A percentile compares a stretch with the other conserved stretches of the same genome.
Evolutionary conservation across 2,329 filamentous ascomycete genomes (phyloP).

Genomic region (Exophiala aquamarina): DNA sequence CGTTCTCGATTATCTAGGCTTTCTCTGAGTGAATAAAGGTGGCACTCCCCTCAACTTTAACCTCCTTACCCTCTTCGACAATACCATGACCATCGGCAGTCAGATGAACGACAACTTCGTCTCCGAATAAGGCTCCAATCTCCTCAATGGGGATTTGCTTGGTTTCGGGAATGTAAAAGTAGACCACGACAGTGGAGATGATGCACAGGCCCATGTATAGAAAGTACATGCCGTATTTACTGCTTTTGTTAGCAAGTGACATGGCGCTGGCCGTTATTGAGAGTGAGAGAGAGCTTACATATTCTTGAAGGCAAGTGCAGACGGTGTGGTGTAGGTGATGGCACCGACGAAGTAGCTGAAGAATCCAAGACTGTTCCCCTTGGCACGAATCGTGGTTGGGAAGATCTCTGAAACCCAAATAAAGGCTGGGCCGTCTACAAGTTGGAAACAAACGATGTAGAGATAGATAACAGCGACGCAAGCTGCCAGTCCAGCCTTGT

Average conservation of each 20-base stretch:
- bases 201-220: constrained; percentile 21
- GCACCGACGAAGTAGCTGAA: constrained; percentile 10
- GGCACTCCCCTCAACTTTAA: not conserved
- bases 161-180: constrained; percentile 31
- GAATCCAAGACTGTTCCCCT: constrained; percentile 11
- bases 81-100: constrained; percentile 16
- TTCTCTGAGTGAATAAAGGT: not conserved
- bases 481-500: constrained; percentile 34
- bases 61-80: constrained; percentile 9
- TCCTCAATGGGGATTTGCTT: constrained; percentile 35
- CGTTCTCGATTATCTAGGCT: not conserved
- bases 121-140: constrained; percentile 37
- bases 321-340: constrained; percentile 8
- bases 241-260: not conserved
- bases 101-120: constrained; percentile 17
- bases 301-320: constrained; percentile 6
- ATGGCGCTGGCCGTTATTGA: not conserved
- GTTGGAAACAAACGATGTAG: constrained; percentile 37
- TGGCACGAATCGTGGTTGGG: constrained; percentile 11
- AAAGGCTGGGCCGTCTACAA: constrained; percentile 45
- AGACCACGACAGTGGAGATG: constrained; percentile 14
- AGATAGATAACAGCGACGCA: constrained; percentile 42
- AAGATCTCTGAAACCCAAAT: constrained; percentile 27
- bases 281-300: constrained; percentile 5
- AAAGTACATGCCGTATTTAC: constrained; percentile 27